Base-by-base conservation (phyloP, 257 asterid genomes). In the Solanum ossicruentum region DNA sequence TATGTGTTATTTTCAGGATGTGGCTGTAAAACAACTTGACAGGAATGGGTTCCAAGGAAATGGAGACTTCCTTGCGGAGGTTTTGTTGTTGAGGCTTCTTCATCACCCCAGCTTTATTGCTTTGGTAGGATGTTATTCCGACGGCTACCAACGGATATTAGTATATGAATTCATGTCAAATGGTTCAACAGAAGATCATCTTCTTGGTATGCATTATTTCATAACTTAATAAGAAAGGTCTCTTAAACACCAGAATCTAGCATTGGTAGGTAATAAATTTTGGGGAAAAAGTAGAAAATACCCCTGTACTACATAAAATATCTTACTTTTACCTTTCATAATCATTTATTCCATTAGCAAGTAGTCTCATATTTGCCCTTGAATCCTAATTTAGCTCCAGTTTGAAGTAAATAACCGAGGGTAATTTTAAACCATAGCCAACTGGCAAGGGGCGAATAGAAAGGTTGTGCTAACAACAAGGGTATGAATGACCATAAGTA, bases 111-210 rank as follows among this genome's bases (percentile, higher is more conserved):
- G 90, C 85, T 93, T 92, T 43, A 93, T 92, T 18, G 89, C 87
- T 79, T 87, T 92, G 80, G 87, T 87, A 0, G 93, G 94, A 61
- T 92, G 90, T 36, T 91, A 94, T 55, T 91, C 92, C 8, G 96
- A 92, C 10, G 93, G 94, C 20, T 83, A 83, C 49, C 94, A 91
- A 3, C 87, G 96, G 60, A 52, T 90, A 45, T 82, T 92, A 36
- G 92, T 89, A 15, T 92, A 92, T 36, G 93, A 92, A 81, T 91
- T 86, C 89, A 91, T 95, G 95, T 73, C 85, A 43, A 87, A 91
- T 81, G 97, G 98, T 20, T 92, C 97, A n/a, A 84, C 93, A 57
- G 97, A 93, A 81, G 92, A 92, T 85, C 98, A 92, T 83, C 95
- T 95, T 55, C 93, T 93, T 65, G 91, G 95, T 93, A 92, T 56